phyloP scores from a whole-genome alignment of 805 yeast genomes.

The Kluyveromyces lactis region DNA sequence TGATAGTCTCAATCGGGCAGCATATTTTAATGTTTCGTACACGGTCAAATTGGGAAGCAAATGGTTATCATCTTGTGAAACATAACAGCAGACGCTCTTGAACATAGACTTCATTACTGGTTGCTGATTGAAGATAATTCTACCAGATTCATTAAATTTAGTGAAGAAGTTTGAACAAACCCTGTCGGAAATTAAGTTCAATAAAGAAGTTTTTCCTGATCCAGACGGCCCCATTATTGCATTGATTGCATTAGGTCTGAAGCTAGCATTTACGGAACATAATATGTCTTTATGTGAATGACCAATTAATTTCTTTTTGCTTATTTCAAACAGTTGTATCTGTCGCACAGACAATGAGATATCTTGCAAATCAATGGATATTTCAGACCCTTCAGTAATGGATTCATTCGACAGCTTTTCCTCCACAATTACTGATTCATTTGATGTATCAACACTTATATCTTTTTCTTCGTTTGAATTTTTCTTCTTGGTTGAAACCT shows the following conservation, averaged over 20 bases:
- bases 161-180: conserved; percentile 30
- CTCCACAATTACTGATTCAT: not conserved
- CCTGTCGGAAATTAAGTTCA: conserved; percentile 57
- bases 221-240: conserved; percentile 82
- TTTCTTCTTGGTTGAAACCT: conserved; percentile 14
- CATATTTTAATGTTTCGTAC: conserved; percentile 62
- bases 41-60: conserved; percentile 67
- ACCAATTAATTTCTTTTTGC: not conserved
- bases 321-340: not conserved
- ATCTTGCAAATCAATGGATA: conserved; percentile 16
- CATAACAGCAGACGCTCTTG: conserved; percentile 56
- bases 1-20: conserved; percentile 62
- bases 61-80: conserved; percentile 73
- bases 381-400: not conserved
- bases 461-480: not conserved
- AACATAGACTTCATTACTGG: conserved; percentile 30
- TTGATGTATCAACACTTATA: not conserved
- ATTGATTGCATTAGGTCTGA: conserved; percentile 49
- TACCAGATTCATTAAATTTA: conserved; percentile 32
- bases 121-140: conserved; percentile 36
- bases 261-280: conserved; percentile 40
- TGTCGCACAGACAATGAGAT: conserved; percentile 3
- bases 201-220: conserved; percentile 63
- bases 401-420: not conserved
- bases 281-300: conserved; percentile 31